phyloP scores from a whole-genome alignment of 495 filamentous ascomycete species.

The Hypoxylon lienhwacheense region DNA sequence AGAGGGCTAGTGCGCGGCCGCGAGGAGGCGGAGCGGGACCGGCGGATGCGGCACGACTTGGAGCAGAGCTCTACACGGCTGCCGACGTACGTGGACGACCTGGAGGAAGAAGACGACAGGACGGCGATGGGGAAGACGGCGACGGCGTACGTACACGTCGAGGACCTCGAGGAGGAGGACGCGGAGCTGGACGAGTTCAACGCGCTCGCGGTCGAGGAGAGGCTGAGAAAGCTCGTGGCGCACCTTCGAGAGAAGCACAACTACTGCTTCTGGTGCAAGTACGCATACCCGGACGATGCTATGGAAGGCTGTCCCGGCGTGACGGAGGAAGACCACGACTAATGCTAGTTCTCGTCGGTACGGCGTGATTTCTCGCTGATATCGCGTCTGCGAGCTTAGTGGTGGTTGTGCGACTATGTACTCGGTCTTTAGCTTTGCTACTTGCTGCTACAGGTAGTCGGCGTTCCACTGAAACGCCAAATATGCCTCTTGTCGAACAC shows the following conservation, averaged over 20 bases:
- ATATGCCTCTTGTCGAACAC: too few species aligned
- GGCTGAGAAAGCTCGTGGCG: conserved; percentile 62
- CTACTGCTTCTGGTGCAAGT: conserved; percentile 99
- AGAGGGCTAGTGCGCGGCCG: conserved; percentile 70
- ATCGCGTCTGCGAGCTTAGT: too few species aligned
- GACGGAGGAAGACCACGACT: conserved; percentile 93
- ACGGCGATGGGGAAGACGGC: conserved; percentile 50
- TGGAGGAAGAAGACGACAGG: conserved; percentile 56
- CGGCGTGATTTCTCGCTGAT: background rate
- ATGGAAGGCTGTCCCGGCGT: conserved; percentile 90
- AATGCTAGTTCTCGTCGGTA: background rate
- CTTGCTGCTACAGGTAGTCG: too few species aligned
- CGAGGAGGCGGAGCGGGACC: conserved; percentile 68
- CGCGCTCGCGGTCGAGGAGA: conserved; percentile 62
- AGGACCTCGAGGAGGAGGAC: conserved; percentile 83
- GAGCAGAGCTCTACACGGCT: conserved; percentile 60
- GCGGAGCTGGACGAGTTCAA: conserved; percentile 83
- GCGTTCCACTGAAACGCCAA: too few species aligned
- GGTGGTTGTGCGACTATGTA: too few species aligned
- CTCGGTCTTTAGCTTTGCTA: too few species aligned
- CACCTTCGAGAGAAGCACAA: conserved; percentile 68
- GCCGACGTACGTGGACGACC: conserved; percentile 54
- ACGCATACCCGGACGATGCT: conserved; percentile 63
- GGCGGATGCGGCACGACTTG: conserved; percentile 68
- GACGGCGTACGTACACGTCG: conserved; percentile 52